These are phyloP conservation scores for Trichoderma orchidacearum DNA, from an alignment of 495 filamentous ascomycete genomes.

Conservation along the genomic window DNA sequence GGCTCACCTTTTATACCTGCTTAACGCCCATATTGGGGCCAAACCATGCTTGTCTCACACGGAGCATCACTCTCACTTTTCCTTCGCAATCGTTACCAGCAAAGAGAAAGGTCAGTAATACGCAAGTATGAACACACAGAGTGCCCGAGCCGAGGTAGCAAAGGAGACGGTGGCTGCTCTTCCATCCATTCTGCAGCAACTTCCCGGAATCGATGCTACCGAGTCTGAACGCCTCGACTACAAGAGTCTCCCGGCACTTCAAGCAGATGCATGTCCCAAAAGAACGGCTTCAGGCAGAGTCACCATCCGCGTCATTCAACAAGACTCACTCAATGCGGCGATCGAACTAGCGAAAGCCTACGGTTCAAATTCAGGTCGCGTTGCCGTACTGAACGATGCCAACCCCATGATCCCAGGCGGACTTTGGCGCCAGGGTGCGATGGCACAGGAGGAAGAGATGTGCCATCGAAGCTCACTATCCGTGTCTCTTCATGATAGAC, in stretches of 20 bases:
- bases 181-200: constrained; percentile 7
- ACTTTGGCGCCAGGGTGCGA: constrained; percentile 37
- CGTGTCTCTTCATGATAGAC: constrained; percentile 28
- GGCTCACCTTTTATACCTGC: no score
- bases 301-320: background rate
- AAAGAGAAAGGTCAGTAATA: no score
- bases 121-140: no score
- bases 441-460: constrained; percentile 53
- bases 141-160: constrained; percentile 6
- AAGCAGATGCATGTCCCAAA: constrained; percentile 9
- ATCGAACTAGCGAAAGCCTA: background rate
- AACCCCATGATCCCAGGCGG: constrained; percentile 37
- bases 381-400: constrained; percentile 50
- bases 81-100: no score
- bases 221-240: constrained; percentile 1
- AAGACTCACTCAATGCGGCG: constrained; percentile 5
- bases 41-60: no score
- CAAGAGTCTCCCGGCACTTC: constrained; percentile 4
- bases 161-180: constrained; percentile 10
- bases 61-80: no score
- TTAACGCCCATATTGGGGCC: no score
- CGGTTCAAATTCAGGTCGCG: constrained; percentile 8
- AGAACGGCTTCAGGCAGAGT: background rate
- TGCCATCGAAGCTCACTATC: constrained; percentile 49
- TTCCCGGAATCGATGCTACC: constrained; percentile 9